phyloP scores from a whole-genome alignment of 306 rosid genomes.

The Casuarina glauca region DNA sequence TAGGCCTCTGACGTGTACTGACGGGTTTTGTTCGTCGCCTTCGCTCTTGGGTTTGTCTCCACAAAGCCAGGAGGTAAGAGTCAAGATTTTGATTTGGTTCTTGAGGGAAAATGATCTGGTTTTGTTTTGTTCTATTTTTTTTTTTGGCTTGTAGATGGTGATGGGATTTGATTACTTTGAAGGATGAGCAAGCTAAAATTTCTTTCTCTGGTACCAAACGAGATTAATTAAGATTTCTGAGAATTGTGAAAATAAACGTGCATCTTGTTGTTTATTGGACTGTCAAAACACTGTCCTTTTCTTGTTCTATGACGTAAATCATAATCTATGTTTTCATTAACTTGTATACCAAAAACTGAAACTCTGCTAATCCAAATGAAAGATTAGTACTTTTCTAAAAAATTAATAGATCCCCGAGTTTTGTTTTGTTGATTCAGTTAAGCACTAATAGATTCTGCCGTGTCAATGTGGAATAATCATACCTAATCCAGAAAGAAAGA shows the following conservation, averaged over 20 bases:
- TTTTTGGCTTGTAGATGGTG: background rate
- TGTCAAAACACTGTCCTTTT: too few relatives aligned
- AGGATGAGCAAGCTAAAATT: background rate
- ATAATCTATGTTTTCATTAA: background rate
- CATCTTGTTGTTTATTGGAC: background rate
- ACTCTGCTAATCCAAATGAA: background rate
- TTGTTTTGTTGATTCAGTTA: background rate
- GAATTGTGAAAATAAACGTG: background rate
- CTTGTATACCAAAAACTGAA: background rate
- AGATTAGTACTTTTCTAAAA: background rate
- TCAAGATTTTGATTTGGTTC: background rate
- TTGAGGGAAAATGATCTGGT: background rate
- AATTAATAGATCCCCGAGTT: background rate
- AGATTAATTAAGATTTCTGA: background rate
- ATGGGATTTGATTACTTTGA: background rate
- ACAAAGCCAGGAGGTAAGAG: constrained; percentile 24
- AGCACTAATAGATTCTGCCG: background rate
- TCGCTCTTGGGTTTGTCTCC: constrained; percentile 49
- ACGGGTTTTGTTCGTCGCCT: constrained; percentile 57
- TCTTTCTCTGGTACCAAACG: background rate
- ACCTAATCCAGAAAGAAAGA: background rate
- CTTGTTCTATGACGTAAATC: background rate
- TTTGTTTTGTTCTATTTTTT: background rate
- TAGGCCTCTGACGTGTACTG: constrained; percentile 46
- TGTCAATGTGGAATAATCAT: background rate